These are phyloP conservation scores for Beauveria caledonica DNA, from an alignment of 2,329 filamentous ascomycete species.

Conservation along the genomic window DNA sequence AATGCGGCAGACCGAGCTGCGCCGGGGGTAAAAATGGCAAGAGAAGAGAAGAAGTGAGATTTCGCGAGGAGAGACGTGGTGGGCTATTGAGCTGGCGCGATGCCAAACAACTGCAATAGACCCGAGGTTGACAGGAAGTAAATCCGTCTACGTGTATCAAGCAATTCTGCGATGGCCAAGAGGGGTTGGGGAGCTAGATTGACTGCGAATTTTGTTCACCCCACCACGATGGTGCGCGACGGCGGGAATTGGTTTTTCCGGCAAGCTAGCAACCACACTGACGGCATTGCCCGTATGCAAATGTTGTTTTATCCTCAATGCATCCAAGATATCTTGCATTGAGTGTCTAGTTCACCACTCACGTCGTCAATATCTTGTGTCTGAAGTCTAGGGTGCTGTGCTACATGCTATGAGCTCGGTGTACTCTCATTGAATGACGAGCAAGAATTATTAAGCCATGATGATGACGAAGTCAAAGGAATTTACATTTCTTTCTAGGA, in stretches of 20 bases:
- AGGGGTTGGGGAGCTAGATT: constrained; percentile 1
- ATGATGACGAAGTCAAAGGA: too few species aligned
- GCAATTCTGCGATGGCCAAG: neutral
- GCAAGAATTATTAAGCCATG: too few species aligned
- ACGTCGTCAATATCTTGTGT: neutral
- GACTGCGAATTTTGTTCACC: constrained; percentile 9
- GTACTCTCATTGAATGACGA: neutral
- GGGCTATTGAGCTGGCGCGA: constrained; percentile 16
- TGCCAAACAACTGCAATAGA: neutral
- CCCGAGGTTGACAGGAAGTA: neutral
- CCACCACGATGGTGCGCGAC: constrained; percentile 1
- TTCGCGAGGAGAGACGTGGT: constrained; percentile 33
- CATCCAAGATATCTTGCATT: neutral
- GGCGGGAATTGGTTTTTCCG: constrained; percentile 8
- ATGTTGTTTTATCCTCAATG: neutral
- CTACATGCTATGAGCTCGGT: neutral
- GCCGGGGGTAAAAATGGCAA: constrained; percentile 40
- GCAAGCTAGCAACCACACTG: neutral
- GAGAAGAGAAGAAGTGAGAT: constrained; percentile 44
- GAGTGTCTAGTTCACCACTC: neutral
- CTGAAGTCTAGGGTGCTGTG: neutral
- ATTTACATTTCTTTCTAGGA: too few species aligned
- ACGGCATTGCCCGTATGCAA: neutral
- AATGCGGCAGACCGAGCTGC: constrained; percentile 62
- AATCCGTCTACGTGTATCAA: constrained; percentile 7